phyloP scores from a whole-genome alignment of 129 eudicot genomes.

The Saposhnikovia divaricata region DNA sequence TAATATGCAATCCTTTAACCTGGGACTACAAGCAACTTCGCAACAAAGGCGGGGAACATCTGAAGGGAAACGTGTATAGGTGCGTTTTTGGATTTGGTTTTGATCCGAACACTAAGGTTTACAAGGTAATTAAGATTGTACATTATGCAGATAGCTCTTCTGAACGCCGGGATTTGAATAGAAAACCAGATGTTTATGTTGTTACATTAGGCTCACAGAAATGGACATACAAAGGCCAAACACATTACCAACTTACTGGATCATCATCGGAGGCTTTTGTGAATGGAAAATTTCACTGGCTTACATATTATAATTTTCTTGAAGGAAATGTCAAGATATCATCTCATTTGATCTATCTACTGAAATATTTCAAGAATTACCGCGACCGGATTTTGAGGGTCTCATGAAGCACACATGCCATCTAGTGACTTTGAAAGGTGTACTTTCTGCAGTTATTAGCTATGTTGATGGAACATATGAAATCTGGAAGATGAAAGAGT shows the following conservation, averaged over 20 bases:
- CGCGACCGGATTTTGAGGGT: not conserved
- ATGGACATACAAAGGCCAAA: constrained; percentile 1
- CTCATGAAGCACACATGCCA: not conserved
- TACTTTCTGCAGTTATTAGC: constrained; percentile 1
- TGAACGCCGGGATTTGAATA: not conserved
- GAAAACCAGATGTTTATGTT: not conserved
- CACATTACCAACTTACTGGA: constrained; percentile 5
- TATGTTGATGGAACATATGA: constrained; percentile 2
- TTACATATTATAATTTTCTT: not conserved
- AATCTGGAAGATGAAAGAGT: constrained; percentile 6
- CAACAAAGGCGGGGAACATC: not conserved
- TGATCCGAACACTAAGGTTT: not conserved
- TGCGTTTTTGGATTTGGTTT: constrained; percentile 5
- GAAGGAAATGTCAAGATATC: constrained; percentile 7
- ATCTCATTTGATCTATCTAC: constrained; percentile 1
- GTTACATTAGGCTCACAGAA: not conserved
- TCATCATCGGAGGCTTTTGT: constrained; percentile 1
- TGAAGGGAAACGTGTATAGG: not conserved
- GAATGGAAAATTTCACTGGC: constrained; percentile 6
- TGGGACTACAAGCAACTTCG: not conserved
- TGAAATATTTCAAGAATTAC: not conserved
- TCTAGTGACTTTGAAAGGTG: not conserved
- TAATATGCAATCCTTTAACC: not conserved
- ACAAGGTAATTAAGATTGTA: constrained; percentile 3
- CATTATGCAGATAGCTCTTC: constrained; percentile 1